Evolutionary conservation across 2,329 filamentous ascomycete genomes (phyloP).

Genomic region (Tolypocladium ophioglossoides): DNA sequence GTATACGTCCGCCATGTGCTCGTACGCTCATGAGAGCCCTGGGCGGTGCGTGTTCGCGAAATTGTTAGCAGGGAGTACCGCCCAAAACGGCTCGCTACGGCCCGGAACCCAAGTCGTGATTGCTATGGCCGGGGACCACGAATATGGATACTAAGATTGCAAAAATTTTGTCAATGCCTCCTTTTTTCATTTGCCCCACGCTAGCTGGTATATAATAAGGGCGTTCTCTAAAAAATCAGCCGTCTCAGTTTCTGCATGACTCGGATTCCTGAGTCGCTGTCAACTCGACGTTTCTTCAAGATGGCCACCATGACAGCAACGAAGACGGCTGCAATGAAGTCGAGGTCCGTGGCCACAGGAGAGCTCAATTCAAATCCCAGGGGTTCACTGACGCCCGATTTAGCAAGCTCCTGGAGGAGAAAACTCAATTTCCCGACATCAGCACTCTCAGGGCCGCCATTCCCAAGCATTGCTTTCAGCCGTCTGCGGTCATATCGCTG

Average conservation of each 20-base stretch:
- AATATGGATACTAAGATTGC: background rate
- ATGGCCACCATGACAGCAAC: background rate
- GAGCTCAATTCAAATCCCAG: background rate
- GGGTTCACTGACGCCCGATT: background rate
- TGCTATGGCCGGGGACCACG: background rate
- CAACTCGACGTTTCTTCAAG: background rate
- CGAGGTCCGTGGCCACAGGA: background rate
- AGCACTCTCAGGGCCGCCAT: constrained; percentile 29
- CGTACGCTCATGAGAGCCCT: background rate
- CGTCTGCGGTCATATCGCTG: constrained; percentile 37
- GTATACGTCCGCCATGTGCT: no score
- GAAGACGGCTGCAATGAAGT: background rate
- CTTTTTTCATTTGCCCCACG: background rate
- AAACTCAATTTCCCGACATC: constrained; percentile 30
- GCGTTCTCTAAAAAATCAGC: background rate
- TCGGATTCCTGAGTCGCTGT: background rate
- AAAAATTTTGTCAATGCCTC: background rate
- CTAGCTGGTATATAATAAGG: background rate
- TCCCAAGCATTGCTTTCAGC: constrained; percentile 15
- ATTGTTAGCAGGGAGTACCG: background rate
- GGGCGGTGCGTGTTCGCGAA: background rate
- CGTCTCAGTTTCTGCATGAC: background rate
- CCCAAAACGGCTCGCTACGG: background rate
- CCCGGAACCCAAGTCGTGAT: background rate
- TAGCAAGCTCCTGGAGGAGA: background rate